Base-by-base conservation (phyloP, 768 basidiomycete genomes). In the Kondoa subrosea region DNA sequence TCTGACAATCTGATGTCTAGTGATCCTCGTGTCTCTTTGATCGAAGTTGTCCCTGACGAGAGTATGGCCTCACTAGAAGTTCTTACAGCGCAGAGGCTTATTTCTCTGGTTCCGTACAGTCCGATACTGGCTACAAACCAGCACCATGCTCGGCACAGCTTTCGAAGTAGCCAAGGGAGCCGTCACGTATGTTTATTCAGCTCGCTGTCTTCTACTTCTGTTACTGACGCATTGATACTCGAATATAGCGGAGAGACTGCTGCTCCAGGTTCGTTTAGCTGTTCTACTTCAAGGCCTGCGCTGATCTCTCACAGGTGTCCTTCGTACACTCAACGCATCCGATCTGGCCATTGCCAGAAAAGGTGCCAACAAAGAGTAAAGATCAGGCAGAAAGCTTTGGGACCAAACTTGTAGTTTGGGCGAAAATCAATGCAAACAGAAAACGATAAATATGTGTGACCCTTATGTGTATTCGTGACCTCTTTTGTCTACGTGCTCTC, bases 141-240 rank as follows among this genome's bases (percentile, higher is more conserved):
- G 61, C 27, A 68, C 66, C 4, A 27, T 59, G n/a, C 56, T 71
- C 65, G 70, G 68, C 0, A 68, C 69, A 57, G 33, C 64, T 0
- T 58, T 40, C 56, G 68, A 72, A 26, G 70, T 72, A 21, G 59
- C 65, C 67, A 72, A 72, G 70, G 72, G 72, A 2, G 72, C 72
- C 1, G 25, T 72, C 34, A 72, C 72, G n/a, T n/a, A n/a, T n/a
- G n/a, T n/a, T 0, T 8, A 21, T 8, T 50, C 8, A 50, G 40
- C 40, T 8, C 40, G 21, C 8, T 21, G 21, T 50, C 40, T 50
- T 21, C 40, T 21, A 21, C 8, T 8, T 8, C 8, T 21, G 21
- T 50, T 8, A 21, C 21, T 21, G 21, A 21, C 40, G 8, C 40
- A 21, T 21, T 50, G 12, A 50, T 50, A 21, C 40, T 50, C 40